Percentiles rank a stretch among this genome's conserved stretches.
These are phyloP conservation scores for Pholiota microspora DNA, from an alignment of 768 basidiomycete genomes.

Conservation along the genomic window DNA sequence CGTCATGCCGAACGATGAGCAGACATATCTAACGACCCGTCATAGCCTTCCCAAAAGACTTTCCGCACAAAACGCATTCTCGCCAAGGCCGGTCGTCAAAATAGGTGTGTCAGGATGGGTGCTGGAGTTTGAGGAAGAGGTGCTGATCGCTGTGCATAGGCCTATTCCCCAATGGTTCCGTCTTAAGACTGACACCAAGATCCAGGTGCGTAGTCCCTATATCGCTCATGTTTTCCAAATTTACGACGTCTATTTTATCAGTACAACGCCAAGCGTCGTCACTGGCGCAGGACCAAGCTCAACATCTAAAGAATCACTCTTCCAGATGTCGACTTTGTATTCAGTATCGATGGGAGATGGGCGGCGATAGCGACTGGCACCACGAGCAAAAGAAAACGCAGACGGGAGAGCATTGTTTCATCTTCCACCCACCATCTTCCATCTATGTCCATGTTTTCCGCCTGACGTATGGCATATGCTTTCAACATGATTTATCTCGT, in stretches of 20 bases:
- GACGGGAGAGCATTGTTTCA: constrained; percentile 11
- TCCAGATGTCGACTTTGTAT: constrained; percentile 11
- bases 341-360: constrained; percentile 12
- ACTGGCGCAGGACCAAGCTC: constrained; percentile 99
- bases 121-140: background rate
- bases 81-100: constrained; percentile 94
- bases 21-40: constrained; percentile 9
- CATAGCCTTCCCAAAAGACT: constrained; percentile 96
- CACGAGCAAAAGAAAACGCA: constrained; percentile 14
- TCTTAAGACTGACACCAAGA: constrained; percentile 93
- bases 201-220: constrained; percentile 56
- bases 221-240: background rate
- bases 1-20: constrained; percentile 4
- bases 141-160: constrained; percentile 35
- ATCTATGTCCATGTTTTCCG: constrained; percentile 3
- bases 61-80: constrained; percentile 97
- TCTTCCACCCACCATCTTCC: constrained; percentile 4
- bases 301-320: constrained; percentile 64
- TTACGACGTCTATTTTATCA: constrained; percentile 25
- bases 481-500: constrained; percentile 11
- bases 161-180: constrained; percentile 99
- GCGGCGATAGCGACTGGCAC: constrained; percentile 6
- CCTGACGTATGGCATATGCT: constrained; percentile 17
- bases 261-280: constrained; percentile 96
- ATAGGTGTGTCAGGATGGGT: constrained; percentile 59